Base-by-base conservation (phyloP, 441 rosid species). In the Syzygium syzygioides region DNA sequence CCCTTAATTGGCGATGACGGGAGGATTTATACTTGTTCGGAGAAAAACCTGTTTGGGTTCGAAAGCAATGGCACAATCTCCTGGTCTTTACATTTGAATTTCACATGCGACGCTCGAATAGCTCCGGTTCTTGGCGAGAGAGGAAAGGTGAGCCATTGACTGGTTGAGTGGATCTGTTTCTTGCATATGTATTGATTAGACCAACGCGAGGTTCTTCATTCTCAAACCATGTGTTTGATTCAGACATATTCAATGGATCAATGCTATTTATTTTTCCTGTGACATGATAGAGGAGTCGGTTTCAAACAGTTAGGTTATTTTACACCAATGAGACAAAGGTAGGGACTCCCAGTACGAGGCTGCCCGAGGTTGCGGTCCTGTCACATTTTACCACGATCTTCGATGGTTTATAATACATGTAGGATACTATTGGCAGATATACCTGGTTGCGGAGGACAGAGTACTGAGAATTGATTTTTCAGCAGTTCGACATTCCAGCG, bases 11-110 rank as follows among this genome's bases (percentile, higher is more conserved):
- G 95, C 60, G 95, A 94, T 18, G 96, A 93, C 86, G 94, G 96
- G 84, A 94, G 94, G 91, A 89, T 97, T 87, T 96, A 97, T 87
- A 91, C 95, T 80, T 96, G 99, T 86, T 94, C 95, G 12, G 94
- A 91, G 37, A 93, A 91, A 86, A 93, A 91, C 64, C 91, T 97
- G 23, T 93, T 93, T 66, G 94, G 95, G 71, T 97, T 97, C 55
- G 96, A 95, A 89, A 91, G 90, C 80, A 96, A 95, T 79, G 99
- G 99, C 50, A 93, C 98, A n/a, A 89, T 97, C 60, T 93, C 95
- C 62, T 96, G 98, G 99, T 91, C 96, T 3, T 80, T 94, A 53
- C 95, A 93, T 87, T 92, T 97, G 92, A 89, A 89, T 90, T 96
- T 90, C 79, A 89, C 92, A 52, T 96, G 98, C 91, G 91, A 94